Evolutionary conservation across 805 yeast species (phyloP).

Genomic region (Schizosaccharomyces octosporus): DNA sequence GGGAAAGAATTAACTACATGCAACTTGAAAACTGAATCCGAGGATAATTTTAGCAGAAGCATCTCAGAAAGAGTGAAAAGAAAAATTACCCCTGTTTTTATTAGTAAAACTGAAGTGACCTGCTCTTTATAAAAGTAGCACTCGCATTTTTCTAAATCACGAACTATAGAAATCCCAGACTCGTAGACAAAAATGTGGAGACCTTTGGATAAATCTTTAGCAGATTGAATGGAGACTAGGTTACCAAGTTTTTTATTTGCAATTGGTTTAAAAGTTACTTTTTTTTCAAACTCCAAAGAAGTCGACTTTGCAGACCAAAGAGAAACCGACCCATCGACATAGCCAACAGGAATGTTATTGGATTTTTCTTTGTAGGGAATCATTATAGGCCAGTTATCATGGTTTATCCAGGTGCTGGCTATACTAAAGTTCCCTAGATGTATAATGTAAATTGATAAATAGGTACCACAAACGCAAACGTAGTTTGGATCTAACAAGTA

Average conservation of each 20-base stretch:
- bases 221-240: background rate
- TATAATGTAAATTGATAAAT: background rate
- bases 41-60: background rate
- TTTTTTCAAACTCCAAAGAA: background rate
- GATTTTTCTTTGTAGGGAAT: background rate
- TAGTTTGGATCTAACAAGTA: background rate
- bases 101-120: background rate
- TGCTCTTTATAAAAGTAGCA: background rate
- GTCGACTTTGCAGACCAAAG: background rate
- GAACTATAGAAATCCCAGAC: too few species aligned
- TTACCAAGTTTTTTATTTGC: background rate
- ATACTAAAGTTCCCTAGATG: background rate
- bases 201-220: background rate
- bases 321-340: background rate
- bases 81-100: background rate
- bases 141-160: too few species aligned
- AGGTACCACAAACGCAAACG: background rate
- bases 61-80: background rate
- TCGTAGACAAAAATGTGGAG: too few species aligned
- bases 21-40: background rate
- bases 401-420: background rate
- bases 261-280: background rate
- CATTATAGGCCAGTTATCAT: background rate
- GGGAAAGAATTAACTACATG: background rate
- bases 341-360: background rate